phyloP scores from a whole-genome alignment of 2,329 filamentous ascomycete species.

The Pseudogymnoascus sp. region DNA sequence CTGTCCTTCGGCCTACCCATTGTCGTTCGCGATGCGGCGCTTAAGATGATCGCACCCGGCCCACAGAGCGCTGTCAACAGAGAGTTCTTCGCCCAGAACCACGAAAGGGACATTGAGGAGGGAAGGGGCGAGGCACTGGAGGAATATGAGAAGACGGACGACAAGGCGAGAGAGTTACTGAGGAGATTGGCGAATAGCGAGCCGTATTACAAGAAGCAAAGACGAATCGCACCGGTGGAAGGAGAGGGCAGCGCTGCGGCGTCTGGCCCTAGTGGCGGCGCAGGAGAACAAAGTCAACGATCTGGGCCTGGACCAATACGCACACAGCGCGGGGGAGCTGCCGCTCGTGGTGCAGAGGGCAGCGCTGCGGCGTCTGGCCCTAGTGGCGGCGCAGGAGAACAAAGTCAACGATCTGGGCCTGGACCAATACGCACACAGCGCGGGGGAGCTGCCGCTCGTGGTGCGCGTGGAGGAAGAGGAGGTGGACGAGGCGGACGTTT shows the following conservation, averaged over 20 bases:
- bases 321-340: constrained; percentile 53
- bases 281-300: constrained; percentile 28
- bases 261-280: constrained; percentile 34
- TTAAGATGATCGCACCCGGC: constrained; percentile 96
- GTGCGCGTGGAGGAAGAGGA: constrained; percentile 33
- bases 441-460: constrained; percentile 38
- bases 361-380: constrained; percentile 32
- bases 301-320: constrained; percentile 70
- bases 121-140: constrained; percentile 71
- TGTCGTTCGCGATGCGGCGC: constrained; percentile 85
- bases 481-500: constrained; percentile 45
- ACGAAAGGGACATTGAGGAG: constrained; percentile 91
- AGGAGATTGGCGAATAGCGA: constrained; percentile 82
- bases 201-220: constrained; percentile 87
- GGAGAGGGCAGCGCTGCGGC: constrained; percentile 31
- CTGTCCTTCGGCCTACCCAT: constrained; percentile 92
- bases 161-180: constrained; percentile 86
- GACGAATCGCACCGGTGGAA: constrained; percentile 57
- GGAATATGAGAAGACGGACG: constrained; percentile 93
- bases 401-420: constrained; percentile 44
- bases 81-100: constrained; percentile 96
- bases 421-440: constrained; percentile 72
- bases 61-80: constrained; percentile 88
- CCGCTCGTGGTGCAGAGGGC: constrained; percentile 30
- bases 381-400: constrained; percentile 29